These are phyloP conservation scores for Podosphaera fusca DNA, from an alignment of 2,329 filamentous ascomycete species.

Conservation along the genomic window DNA sequence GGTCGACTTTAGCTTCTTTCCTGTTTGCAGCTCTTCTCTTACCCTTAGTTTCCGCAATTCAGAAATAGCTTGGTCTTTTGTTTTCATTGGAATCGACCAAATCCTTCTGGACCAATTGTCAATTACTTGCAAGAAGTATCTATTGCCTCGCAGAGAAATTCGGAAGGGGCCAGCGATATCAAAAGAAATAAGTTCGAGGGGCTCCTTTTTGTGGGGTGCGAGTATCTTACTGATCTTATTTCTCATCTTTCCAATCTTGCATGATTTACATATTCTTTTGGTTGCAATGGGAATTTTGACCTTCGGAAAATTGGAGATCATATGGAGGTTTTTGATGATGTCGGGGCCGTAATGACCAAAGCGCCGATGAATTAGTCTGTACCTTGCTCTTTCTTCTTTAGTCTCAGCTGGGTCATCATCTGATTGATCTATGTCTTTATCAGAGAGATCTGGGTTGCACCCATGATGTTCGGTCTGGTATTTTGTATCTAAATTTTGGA, in stretches of 20 bases:
- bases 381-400: not conserved
- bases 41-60: not conserved
- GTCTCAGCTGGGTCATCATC: not conserved
- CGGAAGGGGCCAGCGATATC: not conserved
- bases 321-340: not conserved
- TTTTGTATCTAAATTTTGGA: no score
- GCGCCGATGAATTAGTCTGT: not conserved
- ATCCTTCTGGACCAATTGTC: not conserved
- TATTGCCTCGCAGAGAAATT: not conserved
- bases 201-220: not conserved
- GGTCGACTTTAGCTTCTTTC: not conserved
- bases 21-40: not conserved
- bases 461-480: no score
- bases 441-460: no score
- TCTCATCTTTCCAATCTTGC: no score
- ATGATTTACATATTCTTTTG: no score
- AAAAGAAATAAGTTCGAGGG: slow-evolving; percentile 1
- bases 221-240: no score
- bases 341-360: not conserved
- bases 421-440: not conserved
- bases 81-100: not conserved
- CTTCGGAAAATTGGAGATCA: not conserved
- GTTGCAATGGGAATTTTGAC: not conserved
- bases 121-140: not conserved
- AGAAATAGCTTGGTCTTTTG: not conserved